Conservation (phyloP, 164 flowering plant genomes). For the Buxus sempervirens region DNA sequence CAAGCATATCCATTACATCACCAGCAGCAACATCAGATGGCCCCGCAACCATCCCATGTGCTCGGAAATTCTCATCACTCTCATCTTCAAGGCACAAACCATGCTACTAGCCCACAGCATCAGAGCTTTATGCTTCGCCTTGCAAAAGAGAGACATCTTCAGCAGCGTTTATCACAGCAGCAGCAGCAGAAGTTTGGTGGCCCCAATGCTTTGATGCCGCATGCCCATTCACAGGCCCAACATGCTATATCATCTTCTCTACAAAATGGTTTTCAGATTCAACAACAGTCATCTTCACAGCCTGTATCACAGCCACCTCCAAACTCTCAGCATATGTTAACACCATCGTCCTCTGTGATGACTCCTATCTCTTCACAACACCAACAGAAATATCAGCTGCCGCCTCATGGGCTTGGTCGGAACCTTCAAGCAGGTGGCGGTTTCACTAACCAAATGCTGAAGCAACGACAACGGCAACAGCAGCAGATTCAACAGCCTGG, state of each 20-base stretch:
- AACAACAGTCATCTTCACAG: conserved; percentile 49
- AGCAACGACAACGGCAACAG: conserved; percentile 64
- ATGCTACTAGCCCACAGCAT: conserved; percentile 43
- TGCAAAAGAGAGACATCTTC: conserved; percentile 72
- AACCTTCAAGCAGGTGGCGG: conserved; percentile 42
- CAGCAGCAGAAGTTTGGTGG: conserved; percentile 49
- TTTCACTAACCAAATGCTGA: conserved; percentile 49
- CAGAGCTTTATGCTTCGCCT: conserved; percentile 61
- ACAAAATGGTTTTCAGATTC: conserved; percentile 55
- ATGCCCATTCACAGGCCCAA: conserved; percentile 53
- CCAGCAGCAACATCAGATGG: conserved; percentile 60
- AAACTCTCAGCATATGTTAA: conserved; percentile 21
- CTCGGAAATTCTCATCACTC: conserved; percentile 50
- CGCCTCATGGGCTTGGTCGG: conserved; percentile 48
- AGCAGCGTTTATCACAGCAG: conserved; percentile 46
- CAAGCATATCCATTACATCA: conserved; percentile 62
- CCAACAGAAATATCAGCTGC: conserved; percentile 58
- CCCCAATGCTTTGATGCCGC: conserved; percentile 48
- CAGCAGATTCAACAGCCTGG: conserved; percentile 58
- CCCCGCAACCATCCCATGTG: conserved; percentile 58
- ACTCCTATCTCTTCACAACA: conserved; percentile 50
- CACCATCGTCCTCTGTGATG: conserved; percentile 55
- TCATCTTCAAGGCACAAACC: conserved; percentile 62
- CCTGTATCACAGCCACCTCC: conserved; percentile 39
- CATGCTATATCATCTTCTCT: conserved; percentile 56